Conservation (phyloP, 1,284 basidiomycete species). For the Ceratobasidium papillatum region DNA sequence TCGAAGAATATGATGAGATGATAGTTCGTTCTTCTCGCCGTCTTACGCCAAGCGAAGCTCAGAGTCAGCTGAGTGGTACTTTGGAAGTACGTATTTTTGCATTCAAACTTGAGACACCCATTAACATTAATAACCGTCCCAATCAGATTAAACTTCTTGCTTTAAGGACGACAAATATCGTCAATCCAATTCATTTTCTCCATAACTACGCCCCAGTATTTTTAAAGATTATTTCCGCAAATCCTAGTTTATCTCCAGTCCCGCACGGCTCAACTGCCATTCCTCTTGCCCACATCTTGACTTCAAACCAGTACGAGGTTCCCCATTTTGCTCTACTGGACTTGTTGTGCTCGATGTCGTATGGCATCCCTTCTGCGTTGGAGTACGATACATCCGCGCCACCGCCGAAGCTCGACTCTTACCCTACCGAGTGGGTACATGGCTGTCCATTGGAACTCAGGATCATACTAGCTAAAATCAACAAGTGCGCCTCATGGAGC, state of each 20-base stretch:
- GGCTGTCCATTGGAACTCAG: neutral
- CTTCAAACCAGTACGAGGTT: constrained; percentile 13
- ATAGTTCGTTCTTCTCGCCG: neutral
- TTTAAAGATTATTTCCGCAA: neutral
- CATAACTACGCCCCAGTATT: neutral
- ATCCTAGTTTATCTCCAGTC: neutral
- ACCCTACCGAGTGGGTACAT: neutral
- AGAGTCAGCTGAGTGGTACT: neutral
- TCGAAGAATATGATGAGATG: neutral
- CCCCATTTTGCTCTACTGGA: constrained; percentile 1
- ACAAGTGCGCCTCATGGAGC: neutral
- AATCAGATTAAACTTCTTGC: neutral
- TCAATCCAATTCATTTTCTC: neutral
- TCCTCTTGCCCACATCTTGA: neutral
- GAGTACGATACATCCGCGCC: constrained; percentile 10
- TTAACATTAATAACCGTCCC: neutral
- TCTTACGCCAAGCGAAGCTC: neutral
- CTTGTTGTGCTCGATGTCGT: constrained; percentile 14
- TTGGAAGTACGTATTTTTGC: neutral
- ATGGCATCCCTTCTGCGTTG: constrained; percentile 3
- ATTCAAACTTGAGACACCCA: neutral
- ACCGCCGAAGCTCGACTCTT: neutral
- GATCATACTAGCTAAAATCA: constrained; percentile 9
- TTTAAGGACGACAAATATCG: neutral
- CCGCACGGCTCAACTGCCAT: neutral